A percentile compares a stretch with the other conserved stretches of the same genome.
Evolutionary conservation across 2,329 filamentous ascomycete species (phyloP).

Genomic region (Apiospora saccharicola): DNA sequence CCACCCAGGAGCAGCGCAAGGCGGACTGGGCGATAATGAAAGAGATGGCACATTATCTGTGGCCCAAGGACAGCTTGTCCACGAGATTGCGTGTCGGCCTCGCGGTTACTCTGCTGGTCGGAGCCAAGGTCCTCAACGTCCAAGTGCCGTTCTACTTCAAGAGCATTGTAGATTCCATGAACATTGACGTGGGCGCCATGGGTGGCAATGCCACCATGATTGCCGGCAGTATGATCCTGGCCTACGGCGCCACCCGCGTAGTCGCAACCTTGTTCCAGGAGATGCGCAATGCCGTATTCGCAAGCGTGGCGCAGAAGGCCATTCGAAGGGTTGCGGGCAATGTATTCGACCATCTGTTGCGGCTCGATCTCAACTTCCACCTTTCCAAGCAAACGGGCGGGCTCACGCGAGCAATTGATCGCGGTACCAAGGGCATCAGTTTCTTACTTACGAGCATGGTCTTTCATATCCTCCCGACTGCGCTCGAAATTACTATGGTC

Average conservation of each 20-base stretch:
- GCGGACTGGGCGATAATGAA: constrained; percentile 99
- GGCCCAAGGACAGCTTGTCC: constrained; percentile 87
- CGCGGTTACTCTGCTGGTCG: constrained; percentile 83
- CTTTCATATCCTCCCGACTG: constrained; percentile 93
- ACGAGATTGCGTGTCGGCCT: constrained; percentile 86
- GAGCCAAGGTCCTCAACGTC: constrained; percentile 94
- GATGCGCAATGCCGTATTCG: constrained; percentile 93
- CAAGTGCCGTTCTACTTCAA: constrained; percentile 99
- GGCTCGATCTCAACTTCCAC: constrained; percentile 92
- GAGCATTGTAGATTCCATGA: constrained; percentile 96
- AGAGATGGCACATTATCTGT: constrained; percentile 95
- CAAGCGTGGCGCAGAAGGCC: constrained; percentile 94
- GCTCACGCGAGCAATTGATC: constrained; percentile 90
- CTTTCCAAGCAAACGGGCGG: constrained; percentile 94
- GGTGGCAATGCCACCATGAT: constrained; percentile 91
- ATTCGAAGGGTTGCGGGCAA: constrained; percentile 90
- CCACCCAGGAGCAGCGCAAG: constrained; percentile 87
- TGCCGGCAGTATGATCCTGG: constrained; percentile 91
- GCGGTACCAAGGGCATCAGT: constrained; percentile 98
- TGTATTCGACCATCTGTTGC: constrained; percentile 89
- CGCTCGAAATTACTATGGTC: constrained; percentile 92
- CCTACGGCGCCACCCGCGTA: constrained; percentile 88
- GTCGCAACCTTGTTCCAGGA: constrained; percentile 92
- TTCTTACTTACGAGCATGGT: constrained; percentile 98
- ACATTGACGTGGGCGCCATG: constrained; percentile 85